Conservation (phyloP, 2,329 filamentous ascomycete species). For the Fusarium musae region DNA sequence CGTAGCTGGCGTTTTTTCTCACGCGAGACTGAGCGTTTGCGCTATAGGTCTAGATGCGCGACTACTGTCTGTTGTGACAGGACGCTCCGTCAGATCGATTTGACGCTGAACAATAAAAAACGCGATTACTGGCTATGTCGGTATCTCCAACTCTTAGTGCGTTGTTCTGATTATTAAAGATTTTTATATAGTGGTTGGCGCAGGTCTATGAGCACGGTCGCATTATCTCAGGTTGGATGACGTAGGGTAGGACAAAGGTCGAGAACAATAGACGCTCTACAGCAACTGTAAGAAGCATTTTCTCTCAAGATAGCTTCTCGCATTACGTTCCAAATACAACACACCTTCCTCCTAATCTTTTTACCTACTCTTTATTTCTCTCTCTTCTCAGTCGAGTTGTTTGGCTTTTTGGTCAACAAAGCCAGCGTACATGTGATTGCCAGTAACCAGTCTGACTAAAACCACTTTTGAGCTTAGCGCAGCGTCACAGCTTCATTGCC, state of each 20-base stretch:
- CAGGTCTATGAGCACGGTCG: accelerated
- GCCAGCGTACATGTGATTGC: not conserved
- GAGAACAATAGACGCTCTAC: not conserved
- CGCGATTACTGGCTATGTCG: too few relatives aligned
- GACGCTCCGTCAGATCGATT: too few relatives aligned
- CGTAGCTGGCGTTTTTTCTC: too few relatives aligned
- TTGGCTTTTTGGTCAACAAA: not conserved
- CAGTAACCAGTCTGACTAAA: too few relatives aligned
- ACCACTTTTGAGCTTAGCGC: not conserved
- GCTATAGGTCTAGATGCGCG: too few relatives aligned
- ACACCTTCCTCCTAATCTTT: accelerated
- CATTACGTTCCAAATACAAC: not conserved
- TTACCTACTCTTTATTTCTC: not conserved
- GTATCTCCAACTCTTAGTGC: not conserved
- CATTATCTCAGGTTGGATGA: accelerated
- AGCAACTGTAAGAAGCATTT: not conserved
- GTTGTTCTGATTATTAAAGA: accelerated
- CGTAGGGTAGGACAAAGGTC: not conserved
- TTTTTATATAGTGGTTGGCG: not conserved
- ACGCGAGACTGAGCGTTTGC: too few relatives aligned
- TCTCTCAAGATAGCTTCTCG: not conserved
- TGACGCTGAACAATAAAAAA: too few relatives aligned
- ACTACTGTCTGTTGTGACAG: too few relatives aligned
- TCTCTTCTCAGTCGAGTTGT: accelerated
- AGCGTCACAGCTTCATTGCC: not conserved